Percentiles rank a stretch among this genome's conserved stretches.
phyloP scores from a whole-genome alignment of 352 stramenopile genomes.

The Aphanomyces stellatus region DNA sequence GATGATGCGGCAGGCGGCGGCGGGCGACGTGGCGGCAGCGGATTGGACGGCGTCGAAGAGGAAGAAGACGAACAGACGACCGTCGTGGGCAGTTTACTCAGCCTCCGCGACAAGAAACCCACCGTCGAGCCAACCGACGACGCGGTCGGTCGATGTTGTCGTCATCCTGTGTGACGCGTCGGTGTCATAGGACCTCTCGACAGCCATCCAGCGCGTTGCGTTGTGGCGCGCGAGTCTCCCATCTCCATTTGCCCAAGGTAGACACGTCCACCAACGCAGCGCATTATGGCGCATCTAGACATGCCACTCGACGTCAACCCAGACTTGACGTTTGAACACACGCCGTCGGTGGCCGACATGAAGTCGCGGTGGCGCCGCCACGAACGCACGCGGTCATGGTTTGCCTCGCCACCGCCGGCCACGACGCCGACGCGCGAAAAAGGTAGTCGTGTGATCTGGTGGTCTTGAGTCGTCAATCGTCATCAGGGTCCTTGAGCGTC shows the following conservation, averaged over 20 bases:
- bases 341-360: slow-evolving; percentile 9
- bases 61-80: slow-evolving; percentile 76
- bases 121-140: neutral
- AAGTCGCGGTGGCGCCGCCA: slow-evolving; percentile 17
- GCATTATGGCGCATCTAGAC: neutral
- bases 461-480: neutral
- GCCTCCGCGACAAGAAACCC: slow-evolving; percentile 38
- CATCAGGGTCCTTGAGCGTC: slow-evolving; percentile 2
- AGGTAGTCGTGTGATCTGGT: neutral
- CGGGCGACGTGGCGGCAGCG: too few relatives aligned
- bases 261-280: neutral
- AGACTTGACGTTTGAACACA: slow-evolving; percentile 18
- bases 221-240: slow-evolving; percentile 71
- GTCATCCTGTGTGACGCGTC: neutral
- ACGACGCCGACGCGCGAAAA: neutral
- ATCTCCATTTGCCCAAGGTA: slow-evolving; percentile 11
- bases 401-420: neutral
- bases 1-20: too few relatives aligned
- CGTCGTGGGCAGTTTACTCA: slow-evolving; percentile 67
- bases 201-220: slow-evolving; percentile 63
- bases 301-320: neutral
- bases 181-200: slow-evolving; percentile 33
- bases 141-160: too few relatives aligned
- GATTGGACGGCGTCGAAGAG: slow-evolving; percentile 31
- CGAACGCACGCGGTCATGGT: slow-evolving; percentile 17